Conservation (phyloP, 495 filamentous ascomycete genomes). For the Articulospora tetracladia region DNA sequence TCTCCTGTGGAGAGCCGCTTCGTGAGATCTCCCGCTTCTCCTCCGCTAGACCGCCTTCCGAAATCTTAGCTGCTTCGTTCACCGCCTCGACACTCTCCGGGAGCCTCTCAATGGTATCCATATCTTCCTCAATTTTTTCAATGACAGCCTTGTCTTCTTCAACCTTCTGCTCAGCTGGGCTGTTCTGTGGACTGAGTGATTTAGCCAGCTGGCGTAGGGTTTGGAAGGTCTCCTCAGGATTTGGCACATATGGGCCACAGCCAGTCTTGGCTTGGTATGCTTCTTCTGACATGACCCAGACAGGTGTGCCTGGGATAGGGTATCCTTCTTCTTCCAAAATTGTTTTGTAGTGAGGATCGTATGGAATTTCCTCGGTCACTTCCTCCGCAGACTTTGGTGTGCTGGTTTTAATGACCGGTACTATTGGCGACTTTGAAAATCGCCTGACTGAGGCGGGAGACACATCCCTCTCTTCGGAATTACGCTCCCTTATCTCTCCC, state of each 20-base stretch:
- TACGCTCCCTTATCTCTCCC: slow-evolving; percentile 52
- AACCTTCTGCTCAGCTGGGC: background rate
- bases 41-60: background rate
- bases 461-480: slow-evolving; percentile 32
- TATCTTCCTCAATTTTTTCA: background rate
- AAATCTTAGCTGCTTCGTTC: background rate
- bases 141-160: background rate
- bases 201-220: background rate
- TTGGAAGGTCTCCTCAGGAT: background rate
- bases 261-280: slow-evolving; percentile 14
- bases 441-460: background rate
- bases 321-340: slow-evolving; percentile 31
- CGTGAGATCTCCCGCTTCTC: background rate
- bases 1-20: background rate
- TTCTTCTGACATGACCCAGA: slow-evolving; percentile 41
- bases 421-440: background rate
- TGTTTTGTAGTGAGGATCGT: slow-evolving; percentile 22
- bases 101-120: background rate
- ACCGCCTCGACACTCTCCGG: background rate
- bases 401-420: slow-evolving; percentile 28
- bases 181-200: background rate
- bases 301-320: slow-evolving; percentile 48
- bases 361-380: slow-evolving; percentile 19
- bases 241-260: background rate
- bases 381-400: background rate